Percentiles rank a stretch among this genome's conserved stretches.
Conservation (phyloP, 2,329 filamentous ascomycete genomes). For the Epicoccum sorghinum region DNA sequence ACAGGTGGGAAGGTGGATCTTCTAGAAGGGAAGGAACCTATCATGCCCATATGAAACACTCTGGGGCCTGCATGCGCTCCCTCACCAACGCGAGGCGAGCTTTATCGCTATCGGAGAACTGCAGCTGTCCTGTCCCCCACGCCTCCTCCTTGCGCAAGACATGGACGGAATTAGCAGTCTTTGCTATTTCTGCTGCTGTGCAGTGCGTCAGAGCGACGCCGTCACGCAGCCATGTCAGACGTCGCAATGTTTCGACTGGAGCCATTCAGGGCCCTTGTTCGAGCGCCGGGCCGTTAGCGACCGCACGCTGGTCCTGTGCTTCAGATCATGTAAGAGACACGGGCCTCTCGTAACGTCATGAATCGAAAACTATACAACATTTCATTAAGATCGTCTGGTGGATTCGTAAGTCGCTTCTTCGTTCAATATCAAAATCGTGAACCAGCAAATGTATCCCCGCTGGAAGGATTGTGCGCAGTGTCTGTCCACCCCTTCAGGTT, state of each 20-base stretch:
- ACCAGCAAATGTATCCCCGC: background rate
- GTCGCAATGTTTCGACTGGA: constrained; percentile 2
- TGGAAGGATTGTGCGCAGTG: no score
- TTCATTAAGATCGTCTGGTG: background rate
- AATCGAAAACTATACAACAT: constrained; percentile 2
- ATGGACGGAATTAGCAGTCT: background rate
- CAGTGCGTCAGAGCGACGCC: background rate
- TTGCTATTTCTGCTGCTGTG: background rate
- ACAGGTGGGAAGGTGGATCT: constrained; percentile 9
- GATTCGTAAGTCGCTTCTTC: constrained; percentile 1
- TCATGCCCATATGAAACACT: constrained; percentile 5
- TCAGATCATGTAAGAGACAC: constrained; percentile 13
- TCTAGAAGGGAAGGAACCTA: constrained; percentile 15
- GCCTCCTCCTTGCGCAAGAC: constrained; percentile 4
- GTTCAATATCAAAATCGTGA: constrained; percentile 1
- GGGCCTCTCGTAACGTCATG: constrained; percentile 10
- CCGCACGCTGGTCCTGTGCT: constrained; percentile 7
- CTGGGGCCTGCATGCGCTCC: background rate
- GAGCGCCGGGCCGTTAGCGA: constrained; percentile 9
- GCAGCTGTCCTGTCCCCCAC: background rate
- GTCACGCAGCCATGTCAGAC: constrained; percentile 5
- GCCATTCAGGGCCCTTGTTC: constrained; percentile 10
- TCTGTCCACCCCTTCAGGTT: background rate
- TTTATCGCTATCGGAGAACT: constrained; percentile 1
- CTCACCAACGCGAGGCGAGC: constrained; percentile 5